phyloP scores from a whole-genome alignment of 805 yeast genomes.

The Candida saitoana region DNA sequence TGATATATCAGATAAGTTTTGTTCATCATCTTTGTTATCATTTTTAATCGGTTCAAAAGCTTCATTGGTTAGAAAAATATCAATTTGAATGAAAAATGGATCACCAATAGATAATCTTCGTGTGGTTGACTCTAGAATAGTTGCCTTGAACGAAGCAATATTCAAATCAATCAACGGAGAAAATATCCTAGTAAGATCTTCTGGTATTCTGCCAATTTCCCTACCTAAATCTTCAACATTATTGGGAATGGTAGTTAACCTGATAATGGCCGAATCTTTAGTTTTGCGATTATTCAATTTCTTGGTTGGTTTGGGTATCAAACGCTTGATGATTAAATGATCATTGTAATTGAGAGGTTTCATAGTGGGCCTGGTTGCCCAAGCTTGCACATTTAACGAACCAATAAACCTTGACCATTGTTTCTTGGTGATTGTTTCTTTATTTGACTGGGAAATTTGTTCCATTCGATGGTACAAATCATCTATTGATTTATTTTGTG shows the following conservation, averaged over 20 bases:
- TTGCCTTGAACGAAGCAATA: slow-evolving; percentile 52
- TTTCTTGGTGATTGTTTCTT: slow-evolving; percentile 10
- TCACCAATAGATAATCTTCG: slow-evolving; percentile 67
- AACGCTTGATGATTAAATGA: slow-evolving; percentile 33
- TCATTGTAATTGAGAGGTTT: slow-evolving; percentile 45
- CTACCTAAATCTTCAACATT: slow-evolving; percentile 25
- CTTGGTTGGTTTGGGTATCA: slow-evolving; percentile 20
- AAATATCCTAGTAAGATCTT: slow-evolving; percentile 60
- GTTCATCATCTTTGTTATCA: slow-evolving; percentile 9
- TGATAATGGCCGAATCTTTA: slow-evolving; percentile 29
- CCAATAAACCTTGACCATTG: slow-evolving; percentile 52
- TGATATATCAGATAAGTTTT: background rate
- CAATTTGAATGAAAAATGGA: slow-evolving; percentile 63
- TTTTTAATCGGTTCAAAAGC: slow-evolving; percentile 25
- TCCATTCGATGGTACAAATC: slow-evolving; percentile 12
- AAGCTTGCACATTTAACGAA: slow-evolving; percentile 54
- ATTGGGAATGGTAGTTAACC: slow-evolving; percentile 24
- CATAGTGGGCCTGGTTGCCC: slow-evolving; percentile 67
- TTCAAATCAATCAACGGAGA: slow-evolving; percentile 59
- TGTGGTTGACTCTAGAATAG: slow-evolving; percentile 55
- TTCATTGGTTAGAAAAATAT: slow-evolving; percentile 50
- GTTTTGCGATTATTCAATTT: slow-evolving; percentile 11
- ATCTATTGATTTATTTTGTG: slow-evolving; percentile 10
- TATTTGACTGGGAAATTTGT: slow-evolving; percentile 8
- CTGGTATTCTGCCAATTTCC: slow-evolving; percentile 76